Percentiles rank a stretch among this genome's conserved stretches.
These are phyloP conservation scores for Sclerotiophoma versabilis DNA, from an alignment of 2,329 filamentous ascomycete genomes.

Conservation along the genomic window DNA sequence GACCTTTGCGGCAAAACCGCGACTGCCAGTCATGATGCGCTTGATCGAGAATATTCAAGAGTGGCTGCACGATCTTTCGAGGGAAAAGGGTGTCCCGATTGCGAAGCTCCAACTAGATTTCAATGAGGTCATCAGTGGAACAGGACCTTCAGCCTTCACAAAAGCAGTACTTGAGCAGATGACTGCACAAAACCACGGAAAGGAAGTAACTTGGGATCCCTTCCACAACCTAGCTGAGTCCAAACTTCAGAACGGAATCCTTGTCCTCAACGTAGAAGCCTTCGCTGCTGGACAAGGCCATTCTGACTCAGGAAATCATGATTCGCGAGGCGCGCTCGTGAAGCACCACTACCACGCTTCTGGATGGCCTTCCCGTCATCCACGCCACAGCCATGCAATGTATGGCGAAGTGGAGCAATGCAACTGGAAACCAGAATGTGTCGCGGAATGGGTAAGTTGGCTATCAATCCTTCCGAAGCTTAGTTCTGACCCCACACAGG, in stretches of 20 bases:
- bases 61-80: conserved; percentile 68
- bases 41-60: conserved; percentile 72
- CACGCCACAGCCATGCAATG: conserved; percentile 70
- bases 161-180: conserved; percentile 70
- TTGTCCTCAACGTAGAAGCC: conserved; percentile 74
- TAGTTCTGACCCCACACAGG: conserved; percentile 40
- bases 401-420: conserved; percentile 75
- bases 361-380: conserved; percentile 72
- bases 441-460: conserved; percentile 62
- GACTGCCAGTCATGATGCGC: conserved; percentile 70
- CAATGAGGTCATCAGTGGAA: conserved; percentile 76
- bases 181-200: conserved; percentile 56
- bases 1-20: conserved; percentile 75
- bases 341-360: conserved; percentile 80
- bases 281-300: conserved; percentile 77
- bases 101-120: conserved; percentile 71
- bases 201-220: conserved; percentile 64
- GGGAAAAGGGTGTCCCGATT: conserved; percentile 65
- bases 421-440: conserved; percentile 72
- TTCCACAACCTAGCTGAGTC: conserved; percentile 74
- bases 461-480: background rate
- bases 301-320: conserved; percentile 74
- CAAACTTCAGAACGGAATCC: conserved; percentile 67
- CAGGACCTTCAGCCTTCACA: conserved; percentile 74
- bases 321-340: conserved; percentile 69